Conservation (phyloP, 2,329 filamentous ascomycete species). For the Talaromyces funiculosus region DNA sequence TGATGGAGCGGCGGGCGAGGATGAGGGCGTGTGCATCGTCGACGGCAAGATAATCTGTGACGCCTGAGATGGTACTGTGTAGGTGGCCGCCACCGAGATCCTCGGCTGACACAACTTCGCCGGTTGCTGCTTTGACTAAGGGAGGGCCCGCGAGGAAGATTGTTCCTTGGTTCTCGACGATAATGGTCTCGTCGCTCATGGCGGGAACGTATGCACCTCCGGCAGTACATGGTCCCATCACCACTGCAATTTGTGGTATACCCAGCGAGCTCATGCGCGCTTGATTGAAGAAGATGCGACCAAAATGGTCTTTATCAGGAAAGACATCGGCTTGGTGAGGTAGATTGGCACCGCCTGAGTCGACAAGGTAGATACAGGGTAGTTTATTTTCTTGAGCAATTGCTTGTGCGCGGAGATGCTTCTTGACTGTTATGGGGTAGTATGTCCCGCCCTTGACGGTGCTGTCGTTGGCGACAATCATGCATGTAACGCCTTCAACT, state of each 20-base stretch:
- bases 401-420: conserved; percentile 86
- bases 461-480: conserved; percentile 93
- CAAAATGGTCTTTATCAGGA: conserved; percentile 90
- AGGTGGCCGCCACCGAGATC: conserved; percentile 85
- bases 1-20: conserved; percentile 74
- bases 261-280: conserved; percentile 83
- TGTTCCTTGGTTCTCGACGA: conserved; percentile 90
- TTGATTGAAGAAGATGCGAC: conserved; percentile 97
- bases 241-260: conserved; percentile 88
- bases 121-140: conserved; percentile 91
- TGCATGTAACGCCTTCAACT: conserved; percentile 83
- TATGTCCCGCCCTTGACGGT: conserved; percentile 97
- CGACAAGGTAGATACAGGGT: conserved; percentile 89
- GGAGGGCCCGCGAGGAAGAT: conserved; percentile 95
- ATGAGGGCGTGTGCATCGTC: conserved; percentile 89
- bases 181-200: conserved; percentile 97
- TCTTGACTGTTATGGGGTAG: conserved; percentile 95
- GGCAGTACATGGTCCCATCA: conserved; percentile 96
- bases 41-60: conserved; percentile 91
- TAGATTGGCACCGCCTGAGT: conserved; percentile 91
- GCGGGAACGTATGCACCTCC: conserved; percentile 93
- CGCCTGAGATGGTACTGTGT: conserved; percentile 84
- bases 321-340: conserved; percentile 95
- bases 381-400: conserved; percentile 81
- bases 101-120: conserved; percentile 84